Evolutionary conservation across 2,329 filamentous ascomycete species (phyloP).

Genomic region (Colletotrichum shisoi): DNA sequence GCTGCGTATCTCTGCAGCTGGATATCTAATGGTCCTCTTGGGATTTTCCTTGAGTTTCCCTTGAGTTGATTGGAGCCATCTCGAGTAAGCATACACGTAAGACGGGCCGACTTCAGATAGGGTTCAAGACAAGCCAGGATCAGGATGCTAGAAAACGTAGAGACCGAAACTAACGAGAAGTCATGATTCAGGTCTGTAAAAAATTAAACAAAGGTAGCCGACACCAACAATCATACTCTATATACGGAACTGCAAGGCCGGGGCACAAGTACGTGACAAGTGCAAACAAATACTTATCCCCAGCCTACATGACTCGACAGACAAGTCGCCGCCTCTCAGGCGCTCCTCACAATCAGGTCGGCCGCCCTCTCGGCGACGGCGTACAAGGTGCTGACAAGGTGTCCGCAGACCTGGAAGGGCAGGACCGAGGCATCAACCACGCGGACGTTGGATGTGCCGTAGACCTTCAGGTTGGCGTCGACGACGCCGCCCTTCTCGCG

Average conservation of each 20-base stretch:
- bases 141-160: no score
- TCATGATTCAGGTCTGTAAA: neutral
- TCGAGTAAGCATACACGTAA: no score
- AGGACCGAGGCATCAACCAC: conserved; percentile 60
- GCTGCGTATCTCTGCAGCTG: no score
- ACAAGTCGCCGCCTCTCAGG: neutral
- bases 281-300: neutral
- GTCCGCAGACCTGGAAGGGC: conserved; percentile 58
- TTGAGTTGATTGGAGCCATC: no score
- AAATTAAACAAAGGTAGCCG: no score
- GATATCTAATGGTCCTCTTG: no score
- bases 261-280: neutral
- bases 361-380: conserved; percentile 60
- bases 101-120: no score
- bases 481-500: conserved; percentile 60
- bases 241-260: neutral
- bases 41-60: no score
- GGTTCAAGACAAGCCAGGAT: no score
- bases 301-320: no score
- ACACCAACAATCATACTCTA: neutral
- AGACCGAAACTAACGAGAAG: no score
- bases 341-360: conserved; percentile 42
- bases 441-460: conserved; percentile 59
- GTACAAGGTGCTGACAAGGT: conserved; percentile 62
- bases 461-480: conserved; percentile 56